Evolutionary conservation across 306 rosid genomes (phyloP), one percentile per base, ranked within the genome.

Genomic region (Cicer cuneatum): DNA sequence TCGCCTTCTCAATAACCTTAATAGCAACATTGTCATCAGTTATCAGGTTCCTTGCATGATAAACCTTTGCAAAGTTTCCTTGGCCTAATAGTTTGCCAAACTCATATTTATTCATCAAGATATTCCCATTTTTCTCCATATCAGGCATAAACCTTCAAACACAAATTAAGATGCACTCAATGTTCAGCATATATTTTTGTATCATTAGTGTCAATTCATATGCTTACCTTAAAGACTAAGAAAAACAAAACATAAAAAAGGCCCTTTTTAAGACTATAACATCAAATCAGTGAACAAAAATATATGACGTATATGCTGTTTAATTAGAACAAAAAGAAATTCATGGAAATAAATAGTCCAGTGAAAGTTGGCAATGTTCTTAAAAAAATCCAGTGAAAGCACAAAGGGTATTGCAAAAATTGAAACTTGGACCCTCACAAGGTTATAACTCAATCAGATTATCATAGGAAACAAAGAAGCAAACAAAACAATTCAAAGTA

Each of bases 11-110:
- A 57, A 81, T 69, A 67, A 84, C 80, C 79, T 84, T 84, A 35
- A 84, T 16, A 33, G 85, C 88, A 16, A 81, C 88, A 42, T n/a
- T 69, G 24, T 84, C 63, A n/a, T 81, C 76, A 0, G 81, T 81
- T 78, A 29, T 71, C 11, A 85, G 61, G 48, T 81, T 77, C 79
- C 83, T 81, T 65, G 85, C 88, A 78, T 78, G 79, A 49, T 85
- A 85, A 58, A 85, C 85, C 74, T 71, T 85, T 5, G 81, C 88
- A 13, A 81, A 85, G 77, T 74, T 85, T 19, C 85, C 88, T 81
- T 85, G 79, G 5, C 85, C 85, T 70, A 81, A 71, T 71, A 78
- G 37, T 35, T 66, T 81, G 2, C 85, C 81, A 49, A 85, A 42
- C 54, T 81, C 85, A 54, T 81, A 85, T 68, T 71, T 85, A 19